These are phyloP conservation scores for Pseudogymnoascus sp. DNA, from an alignment of 2,329 filamentous ascomycete genomes.

Conservation along the genomic window DNA sequence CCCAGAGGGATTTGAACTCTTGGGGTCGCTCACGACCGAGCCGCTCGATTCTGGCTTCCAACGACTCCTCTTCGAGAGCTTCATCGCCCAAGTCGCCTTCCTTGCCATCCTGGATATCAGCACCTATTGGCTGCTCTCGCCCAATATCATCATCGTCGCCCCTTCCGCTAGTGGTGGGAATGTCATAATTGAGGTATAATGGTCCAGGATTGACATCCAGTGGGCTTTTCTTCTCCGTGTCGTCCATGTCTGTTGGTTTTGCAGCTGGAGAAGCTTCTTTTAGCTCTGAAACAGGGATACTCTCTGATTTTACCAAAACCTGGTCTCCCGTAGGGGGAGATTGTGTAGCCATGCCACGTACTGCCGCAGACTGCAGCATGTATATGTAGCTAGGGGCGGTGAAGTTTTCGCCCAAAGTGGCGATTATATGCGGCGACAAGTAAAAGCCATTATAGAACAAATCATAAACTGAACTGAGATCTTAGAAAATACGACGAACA, in stretches of 20 bases:
- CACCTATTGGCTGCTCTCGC: not conserved
- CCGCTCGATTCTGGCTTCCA: constrained; percentile 40
- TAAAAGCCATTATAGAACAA: not conserved
- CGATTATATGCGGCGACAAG: constrained; percentile 1
- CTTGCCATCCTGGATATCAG: not conserved
- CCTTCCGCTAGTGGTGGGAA: not conserved
- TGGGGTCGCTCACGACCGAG: constrained; percentile 53
- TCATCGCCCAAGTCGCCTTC: not conserved
- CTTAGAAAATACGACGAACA: not conserved
- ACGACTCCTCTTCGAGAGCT: constrained; percentile 25
- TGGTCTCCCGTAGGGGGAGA: not conserved
- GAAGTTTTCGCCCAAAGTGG: not conserved
- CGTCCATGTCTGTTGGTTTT: not conserved
- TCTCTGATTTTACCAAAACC: not conserved
- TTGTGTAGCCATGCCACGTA: constrained; percentile 11
- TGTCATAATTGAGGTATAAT: not conserved
- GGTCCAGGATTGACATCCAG: not conserved
- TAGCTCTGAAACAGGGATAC: not conserved
- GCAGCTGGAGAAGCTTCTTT: not conserved
- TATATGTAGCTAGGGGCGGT: not conserved
- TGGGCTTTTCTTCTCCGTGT: not conserved
- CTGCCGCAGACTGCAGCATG: constrained; percentile 3
- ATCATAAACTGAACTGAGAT: not conserved
- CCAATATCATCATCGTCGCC: not conserved
- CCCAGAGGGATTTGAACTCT: constrained; percentile 44